Evolutionary conservation across 345 rosid genomes (phyloP).

Genomic region (Ceriops decandra): DNA sequence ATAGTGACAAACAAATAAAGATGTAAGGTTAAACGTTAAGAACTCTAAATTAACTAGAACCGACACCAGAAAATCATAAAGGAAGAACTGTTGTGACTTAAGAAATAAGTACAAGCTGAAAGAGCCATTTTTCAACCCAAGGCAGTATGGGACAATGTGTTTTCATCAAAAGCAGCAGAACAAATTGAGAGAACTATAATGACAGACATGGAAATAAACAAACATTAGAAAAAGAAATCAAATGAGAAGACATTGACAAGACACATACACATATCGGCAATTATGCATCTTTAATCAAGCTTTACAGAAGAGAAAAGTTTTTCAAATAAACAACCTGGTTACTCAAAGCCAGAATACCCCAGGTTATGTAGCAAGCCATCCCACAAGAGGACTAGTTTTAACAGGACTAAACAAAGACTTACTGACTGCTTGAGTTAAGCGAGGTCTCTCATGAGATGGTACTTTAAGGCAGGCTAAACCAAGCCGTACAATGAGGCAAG

Average conservation of each 20-base stretch:
- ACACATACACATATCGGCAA: background rate
- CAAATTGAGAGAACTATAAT: background rate
- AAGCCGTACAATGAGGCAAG: slow-evolving; percentile 84
- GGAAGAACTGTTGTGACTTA: no score
- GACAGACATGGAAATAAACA: background rate
- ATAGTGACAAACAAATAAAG: no score
- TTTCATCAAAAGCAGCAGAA: background rate
- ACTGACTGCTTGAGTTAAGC: slow-evolving; percentile 87
- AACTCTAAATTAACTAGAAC: no score
- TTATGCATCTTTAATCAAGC: background rate
- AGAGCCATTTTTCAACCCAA: no score
- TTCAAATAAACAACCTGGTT: no score
- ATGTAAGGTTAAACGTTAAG: no score
- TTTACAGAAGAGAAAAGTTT: background rate
- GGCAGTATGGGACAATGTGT: no score
- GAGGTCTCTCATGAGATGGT: slow-evolving; percentile 71
- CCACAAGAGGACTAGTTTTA: background rate
- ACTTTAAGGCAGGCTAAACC: slow-evolving; percentile 69
- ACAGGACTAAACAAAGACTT: slow-evolving; percentile 32
- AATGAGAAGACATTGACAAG: background rate
- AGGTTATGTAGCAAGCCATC: no score
- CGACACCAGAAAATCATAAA: no score
- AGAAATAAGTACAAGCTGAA: no score
- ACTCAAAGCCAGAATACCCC: no score
- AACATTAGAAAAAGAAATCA: background rate